Percentiles rank a stretch among this genome's conserved stretches.
These are phyloP conservation scores for Nissolia schottii DNA, from an alignment of 306 rosid genomes.

Conservation along the genomic window DNA sequence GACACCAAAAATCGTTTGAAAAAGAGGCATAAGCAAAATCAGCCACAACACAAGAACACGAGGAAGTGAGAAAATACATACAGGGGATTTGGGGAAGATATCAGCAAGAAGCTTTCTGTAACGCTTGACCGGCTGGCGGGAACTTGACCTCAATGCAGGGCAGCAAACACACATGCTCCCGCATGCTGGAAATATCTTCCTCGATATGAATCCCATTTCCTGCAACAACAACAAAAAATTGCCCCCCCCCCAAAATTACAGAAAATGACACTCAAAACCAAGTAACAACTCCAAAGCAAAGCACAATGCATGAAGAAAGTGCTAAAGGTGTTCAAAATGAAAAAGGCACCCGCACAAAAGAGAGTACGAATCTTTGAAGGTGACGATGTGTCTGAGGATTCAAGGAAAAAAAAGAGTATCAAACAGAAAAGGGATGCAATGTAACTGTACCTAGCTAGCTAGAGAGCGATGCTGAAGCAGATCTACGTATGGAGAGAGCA, in stretches of 20 bases:
- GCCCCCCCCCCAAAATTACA: too few relatives aligned
- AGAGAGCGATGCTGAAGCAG: too few relatives aligned
- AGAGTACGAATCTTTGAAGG: too few relatives aligned
- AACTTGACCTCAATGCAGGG: conserved; percentile 94
- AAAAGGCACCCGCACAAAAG: background rate
- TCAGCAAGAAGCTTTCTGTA: conserved; percentile 89
- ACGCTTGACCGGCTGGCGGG: conserved; percentile 94
- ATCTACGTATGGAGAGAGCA: conserved; percentile 17
- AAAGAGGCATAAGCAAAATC: background rate
- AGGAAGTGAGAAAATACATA: conserved; percentile 20
- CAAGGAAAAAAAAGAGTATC: background rate
- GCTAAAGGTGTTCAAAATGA: background rate
- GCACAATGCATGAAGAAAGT: background rate
- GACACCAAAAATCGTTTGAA: background rate
- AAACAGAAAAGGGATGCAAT: conserved; percentile 2
- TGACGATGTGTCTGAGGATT: background rate
- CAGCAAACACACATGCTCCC: conserved; percentile 95
- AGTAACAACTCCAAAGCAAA: background rate
- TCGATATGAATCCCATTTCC: conserved; percentile 86
- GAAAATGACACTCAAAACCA: background rate
- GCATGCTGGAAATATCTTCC: conserved; percentile 95
- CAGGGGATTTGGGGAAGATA: conserved; percentile 87
- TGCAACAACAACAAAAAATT: conserved; percentile 34
- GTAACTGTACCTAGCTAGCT: background rate
- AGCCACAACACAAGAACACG: background rate